Conservation (phyloP, 208 protist species). For the Trypanosoma mega region DNA sequence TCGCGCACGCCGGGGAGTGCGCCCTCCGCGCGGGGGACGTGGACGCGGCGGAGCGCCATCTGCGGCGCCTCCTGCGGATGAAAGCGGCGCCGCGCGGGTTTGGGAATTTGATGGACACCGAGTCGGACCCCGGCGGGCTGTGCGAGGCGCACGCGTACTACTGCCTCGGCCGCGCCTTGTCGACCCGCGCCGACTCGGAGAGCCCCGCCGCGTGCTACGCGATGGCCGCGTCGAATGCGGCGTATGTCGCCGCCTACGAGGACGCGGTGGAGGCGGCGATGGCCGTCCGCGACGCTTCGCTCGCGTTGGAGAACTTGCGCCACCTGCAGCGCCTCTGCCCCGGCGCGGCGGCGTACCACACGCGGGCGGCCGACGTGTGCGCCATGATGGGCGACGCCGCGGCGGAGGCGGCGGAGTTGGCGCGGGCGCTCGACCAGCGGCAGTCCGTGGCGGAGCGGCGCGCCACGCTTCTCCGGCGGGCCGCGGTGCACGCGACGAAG, state of each 20-base stretch:
- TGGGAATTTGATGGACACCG: no score
- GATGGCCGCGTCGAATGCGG: slow-evolving; percentile 35
- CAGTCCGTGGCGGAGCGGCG: slow-evolving; percentile 50
- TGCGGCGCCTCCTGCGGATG: slow-evolving; percentile 43
- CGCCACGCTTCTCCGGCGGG: slow-evolving; percentile 70
- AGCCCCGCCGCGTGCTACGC: slow-evolving; percentile 30
- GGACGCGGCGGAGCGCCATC: slow-evolving; percentile 46
- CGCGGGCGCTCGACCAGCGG: slow-evolving; percentile 68
- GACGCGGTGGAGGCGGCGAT: slow-evolving; percentile 53
- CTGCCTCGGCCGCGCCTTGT: slow-evolving; percentile 64
- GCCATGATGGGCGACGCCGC: slow-evolving; percentile 42
- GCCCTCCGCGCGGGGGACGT: slow-evolving; percentile 64
- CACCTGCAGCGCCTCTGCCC: slow-evolving; percentile 62
- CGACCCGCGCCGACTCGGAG: slow-evolving; percentile 12
- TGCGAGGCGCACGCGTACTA: slow-evolving; percentile 81
- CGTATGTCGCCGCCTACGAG: slow-evolving; percentile 68
- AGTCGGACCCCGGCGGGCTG: no score
- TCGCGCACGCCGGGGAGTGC: slow-evolving; percentile 83
- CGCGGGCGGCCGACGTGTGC: slow-evolving; percentile 60
- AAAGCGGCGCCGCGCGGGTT: no score
- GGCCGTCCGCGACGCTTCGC: slow-evolving; percentile 37
- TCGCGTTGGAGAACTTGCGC: slow-evolving; percentile 62
- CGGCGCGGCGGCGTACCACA: slow-evolving; percentile 55
- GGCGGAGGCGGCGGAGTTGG: slow-evolving; percentile 59
- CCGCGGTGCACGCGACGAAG: slow-evolving; percentile 57